Evolutionary conservation across 31 red algal species (phyloP).

Genomic region (Pterothamnion heteromorphum): DNA sequence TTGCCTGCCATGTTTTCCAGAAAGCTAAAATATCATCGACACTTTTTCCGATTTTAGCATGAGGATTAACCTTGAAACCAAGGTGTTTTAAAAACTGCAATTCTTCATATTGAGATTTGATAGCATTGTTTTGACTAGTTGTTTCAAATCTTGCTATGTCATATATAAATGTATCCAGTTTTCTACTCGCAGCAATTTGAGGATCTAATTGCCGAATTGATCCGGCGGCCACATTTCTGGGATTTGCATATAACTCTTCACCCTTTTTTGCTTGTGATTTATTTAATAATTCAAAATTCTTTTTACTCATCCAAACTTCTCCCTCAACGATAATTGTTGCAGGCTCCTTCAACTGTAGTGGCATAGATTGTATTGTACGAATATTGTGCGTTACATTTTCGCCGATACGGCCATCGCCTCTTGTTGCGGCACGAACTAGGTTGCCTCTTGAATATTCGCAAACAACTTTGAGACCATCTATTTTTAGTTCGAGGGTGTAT

Average conservation of each 20-base stretch:
- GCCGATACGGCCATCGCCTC: conserved; percentile 67
- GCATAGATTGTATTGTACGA: conserved; percentile 53
- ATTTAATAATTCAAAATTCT: conserved; percentile 51
- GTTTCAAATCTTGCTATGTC: conserved; percentile 4
- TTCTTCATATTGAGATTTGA: conserved; percentile 5
- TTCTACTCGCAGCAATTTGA: conserved; percentile 26
- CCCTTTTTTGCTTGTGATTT: background rate
- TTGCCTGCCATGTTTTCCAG: background rate
- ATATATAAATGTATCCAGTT: conserved; percentile 16
- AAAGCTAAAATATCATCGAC: background rate
- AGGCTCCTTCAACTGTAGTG: background rate
- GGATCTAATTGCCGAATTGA: conserved; percentile 70
- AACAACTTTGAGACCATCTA: conserved; percentile 72
- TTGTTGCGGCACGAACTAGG: conserved; percentile 59
- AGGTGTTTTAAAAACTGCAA: background rate
- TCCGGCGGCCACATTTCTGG: conserved; percentile 82
- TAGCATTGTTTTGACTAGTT: background rate
- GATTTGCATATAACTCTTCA: conserved; percentile 48
- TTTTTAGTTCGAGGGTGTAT: conserved; percentile 63
- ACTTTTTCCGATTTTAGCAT: background rate
- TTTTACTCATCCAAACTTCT: conserved; percentile 66
- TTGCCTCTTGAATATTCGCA: conserved; percentile 60
- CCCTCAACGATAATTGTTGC: conserved; percentile 59
- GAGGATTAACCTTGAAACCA: background rate
- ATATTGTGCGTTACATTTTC: conserved; percentile 76